phyloP scores from a whole-genome alignment of 1,284 basidiomycete species.

The Mycena citricolor region DNA sequence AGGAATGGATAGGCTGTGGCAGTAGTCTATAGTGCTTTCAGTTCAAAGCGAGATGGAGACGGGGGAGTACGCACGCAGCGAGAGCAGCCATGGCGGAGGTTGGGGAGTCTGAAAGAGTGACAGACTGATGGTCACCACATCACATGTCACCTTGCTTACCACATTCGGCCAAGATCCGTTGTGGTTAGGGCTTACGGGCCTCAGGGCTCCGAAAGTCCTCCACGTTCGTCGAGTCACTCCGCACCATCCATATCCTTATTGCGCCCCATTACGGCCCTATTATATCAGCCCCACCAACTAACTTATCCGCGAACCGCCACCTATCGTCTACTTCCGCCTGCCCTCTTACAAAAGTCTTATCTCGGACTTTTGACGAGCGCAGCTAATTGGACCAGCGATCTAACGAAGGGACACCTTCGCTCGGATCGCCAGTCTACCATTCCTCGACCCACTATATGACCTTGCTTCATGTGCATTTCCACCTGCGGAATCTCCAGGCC shows the following conservation, averaged over 20 bases:
- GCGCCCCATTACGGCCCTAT: slow-evolving; percentile 2
- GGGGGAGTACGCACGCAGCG: slow-evolving; percentile 48
- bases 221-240: slow-evolving; percentile 18
- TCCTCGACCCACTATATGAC: slow-evolving; percentile 58
- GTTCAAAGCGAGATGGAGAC: slow-evolving; percentile 5
- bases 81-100: slow-evolving; percentile 53
- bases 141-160: too few species aligned
- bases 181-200: too few species aligned
- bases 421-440: slow-evolving; percentile 28
- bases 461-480: slow-evolving; percentile 80
- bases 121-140: too few species aligned
- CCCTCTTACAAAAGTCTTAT: slow-evolving; percentile 12
- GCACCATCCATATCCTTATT: slow-evolving; percentile 13
- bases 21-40: slow-evolving; percentile 45
- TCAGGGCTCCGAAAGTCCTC: too few species aligned
- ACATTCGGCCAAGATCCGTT: too few species aligned
- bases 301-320: slow-evolving; percentile 15
- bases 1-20: slow-evolving; percentile 63
- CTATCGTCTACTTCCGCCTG: background rate
- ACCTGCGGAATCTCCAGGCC: slow-evolving; percentile 74
- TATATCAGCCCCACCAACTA: too few species aligned
- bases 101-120: too few species aligned
- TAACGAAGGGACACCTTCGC: slow-evolving; percentile 22
- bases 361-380: slow-evolving; percentile 19
- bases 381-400: slow-evolving; percentile 17